Evolutionary conservation across 192 early-diverging fungal species (phyloP), one percentile per base, ranked within the genome.

Genomic region (Backusella luteola): DNA sequence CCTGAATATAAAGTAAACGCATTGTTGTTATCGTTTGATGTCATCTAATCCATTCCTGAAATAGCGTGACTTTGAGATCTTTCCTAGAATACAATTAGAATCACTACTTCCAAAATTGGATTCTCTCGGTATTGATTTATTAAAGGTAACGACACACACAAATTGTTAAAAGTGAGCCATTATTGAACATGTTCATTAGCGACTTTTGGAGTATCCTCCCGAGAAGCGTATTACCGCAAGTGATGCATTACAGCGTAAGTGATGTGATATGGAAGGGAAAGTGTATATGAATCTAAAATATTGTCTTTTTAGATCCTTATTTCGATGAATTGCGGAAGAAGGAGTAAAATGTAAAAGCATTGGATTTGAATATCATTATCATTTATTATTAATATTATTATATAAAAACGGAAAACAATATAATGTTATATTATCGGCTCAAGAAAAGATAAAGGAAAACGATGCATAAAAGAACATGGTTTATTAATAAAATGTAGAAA

Each of bases 71-170:
- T 95, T 96, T 56, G 93, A 95, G 3, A 71, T 93, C 9, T 96
- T 92, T 78, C 81, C 89, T 21, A 86, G 85, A 49, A 90, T 90
- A 75, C 84, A 89, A 11, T 80, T 99, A 21, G 94, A 94, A 67
- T 85, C 87, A 41, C 75, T 95, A 32, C 82, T 95, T 49, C 94
- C 95, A 26, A 97, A 96, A 81, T 87, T 99, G 23, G 94, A 95
- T 82, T 68, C 90, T 8, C 75, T 84, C 34, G 97, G 97, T 44
- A 91, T 98, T 42, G 94, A 98, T 77, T 84, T 99, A 78, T 87
- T 99, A 80, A 84, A 81, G 75, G 89, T 88, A 85, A 83, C 77
- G 8, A 15, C 6, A 29, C 34, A 21, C 19, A 63, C 6, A 39
- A 11, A 39, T 3, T 39, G 38, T 11, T 39, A 39, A 11, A 73